Evolutionary conservation across 805 yeast genomes (phyloP).

Genomic region (Grigorovia jiainica): DNA sequence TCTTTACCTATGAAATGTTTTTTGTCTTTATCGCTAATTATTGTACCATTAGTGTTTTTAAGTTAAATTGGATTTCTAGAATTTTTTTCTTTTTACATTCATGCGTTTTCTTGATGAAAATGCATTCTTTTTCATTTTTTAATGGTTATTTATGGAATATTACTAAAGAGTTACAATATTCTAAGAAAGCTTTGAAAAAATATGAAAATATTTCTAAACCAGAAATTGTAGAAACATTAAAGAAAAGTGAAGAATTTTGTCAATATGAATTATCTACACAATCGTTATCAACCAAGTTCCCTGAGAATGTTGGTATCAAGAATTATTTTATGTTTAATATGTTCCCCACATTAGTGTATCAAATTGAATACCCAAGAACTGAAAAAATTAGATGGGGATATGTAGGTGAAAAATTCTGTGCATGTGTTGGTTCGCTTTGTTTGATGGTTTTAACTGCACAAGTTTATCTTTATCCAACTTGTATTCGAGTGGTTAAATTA

Average conservation of each 20-base stretch:
- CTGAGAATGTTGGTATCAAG: constrained; percentile 51
- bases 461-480: constrained; percentile 62
- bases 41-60: constrained; percentile 36
- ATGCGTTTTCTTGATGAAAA: constrained; percentile 83
- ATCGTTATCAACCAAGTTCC: constrained; percentile 43
- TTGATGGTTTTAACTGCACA: constrained; percentile 78
- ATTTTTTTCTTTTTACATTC: constrained; percentile 80
- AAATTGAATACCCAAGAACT: constrained; percentile 75
- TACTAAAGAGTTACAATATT: constrained; percentile 41
- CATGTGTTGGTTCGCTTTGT: constrained; percentile 78
- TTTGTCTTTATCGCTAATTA: constrained; percentile 41
- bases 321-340: constrained; percentile 73
- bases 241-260: constrained; percentile 56
- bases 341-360: constrained; percentile 85
- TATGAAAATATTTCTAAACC: constrained; percentile 22
- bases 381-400: constrained; percentile 57
- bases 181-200: constrained; percentile 36
- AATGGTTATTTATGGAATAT: constrained; percentile 82
- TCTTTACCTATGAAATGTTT: constrained; percentile 47
- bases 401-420: constrained; percentile 60
- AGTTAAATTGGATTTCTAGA: constrained; percentile 82
- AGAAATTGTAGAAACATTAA: constrained; percentile 27
- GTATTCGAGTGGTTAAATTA: constrained; percentile 45
- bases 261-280: constrained; percentile 59
- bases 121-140: constrained; percentile 87